phyloP scores from a whole-genome alignment of 257 asterid genomes.

The Nicotiana tomentosiformis region DNA sequence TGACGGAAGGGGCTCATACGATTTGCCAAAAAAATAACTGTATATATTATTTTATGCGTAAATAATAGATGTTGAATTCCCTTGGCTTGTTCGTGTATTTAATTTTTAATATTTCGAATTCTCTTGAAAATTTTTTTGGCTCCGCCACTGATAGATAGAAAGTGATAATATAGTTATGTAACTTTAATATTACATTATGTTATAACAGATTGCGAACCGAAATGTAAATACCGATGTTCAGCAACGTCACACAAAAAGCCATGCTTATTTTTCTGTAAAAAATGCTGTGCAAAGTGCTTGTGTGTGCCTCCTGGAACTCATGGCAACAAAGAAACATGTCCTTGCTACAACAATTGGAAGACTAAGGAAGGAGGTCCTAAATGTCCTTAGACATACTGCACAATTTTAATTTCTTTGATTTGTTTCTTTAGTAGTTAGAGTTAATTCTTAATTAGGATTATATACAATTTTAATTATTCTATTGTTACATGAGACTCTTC shows the following conservation, averaged over 20 bases:
- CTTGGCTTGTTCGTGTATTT: no score
- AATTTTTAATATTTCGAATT: no score
- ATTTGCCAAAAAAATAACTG: no score
- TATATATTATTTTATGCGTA: no score
- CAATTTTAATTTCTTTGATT: background rate
- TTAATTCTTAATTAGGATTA: background rate
- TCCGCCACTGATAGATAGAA: no score
- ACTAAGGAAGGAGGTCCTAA: conserved; percentile 10
- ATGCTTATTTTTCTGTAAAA: background rate
- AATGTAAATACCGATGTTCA: background rate
- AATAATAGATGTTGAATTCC: no score
- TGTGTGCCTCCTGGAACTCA: conserved; percentile 7
- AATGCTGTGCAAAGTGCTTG: conserved; percentile 7
- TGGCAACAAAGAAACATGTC: conserved; percentile 9
- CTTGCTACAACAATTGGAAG: conserved; percentile 8
- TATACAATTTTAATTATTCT: background rate
- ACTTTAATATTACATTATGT: no score
- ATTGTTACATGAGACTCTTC: background rate
- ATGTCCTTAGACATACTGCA: background rate
- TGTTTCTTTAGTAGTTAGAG: background rate
- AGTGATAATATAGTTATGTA: no score
- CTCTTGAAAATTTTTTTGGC: no score
- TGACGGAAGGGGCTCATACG: no score
- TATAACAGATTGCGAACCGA: background rate
- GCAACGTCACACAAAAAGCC: conserved; percentile 7